phyloP scores from a whole-genome alignment of 495 filamentous ascomycete species.

The Lophiostoma macrostomum region DNA sequence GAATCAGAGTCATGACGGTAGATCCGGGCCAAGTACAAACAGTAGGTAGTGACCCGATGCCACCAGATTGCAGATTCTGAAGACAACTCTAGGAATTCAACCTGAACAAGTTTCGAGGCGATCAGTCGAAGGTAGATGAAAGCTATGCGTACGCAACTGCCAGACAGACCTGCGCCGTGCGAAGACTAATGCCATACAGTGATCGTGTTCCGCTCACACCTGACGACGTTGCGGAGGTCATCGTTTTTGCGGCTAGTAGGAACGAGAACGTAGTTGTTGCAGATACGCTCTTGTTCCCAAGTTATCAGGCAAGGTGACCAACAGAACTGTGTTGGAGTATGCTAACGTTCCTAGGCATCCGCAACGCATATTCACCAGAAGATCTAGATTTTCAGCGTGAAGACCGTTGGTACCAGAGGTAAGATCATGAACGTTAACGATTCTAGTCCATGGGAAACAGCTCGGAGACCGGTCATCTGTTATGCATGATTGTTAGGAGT shows the following conservation, averaged over 20 bases:
- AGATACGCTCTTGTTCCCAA: slow-evolving; percentile 86
- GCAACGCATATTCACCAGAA: no score
- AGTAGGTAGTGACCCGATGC: neutral
- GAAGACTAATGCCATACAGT: slow-evolving; percentile 27
- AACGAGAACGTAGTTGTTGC: slow-evolving; percentile 94
- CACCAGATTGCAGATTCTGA: neutral
- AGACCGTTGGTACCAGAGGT: no score
- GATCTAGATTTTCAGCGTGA: no score
- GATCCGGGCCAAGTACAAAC: slow-evolving; percentile 98
- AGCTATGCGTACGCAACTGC: slow-evolving; percentile 58
- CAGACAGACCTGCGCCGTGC: neutral
- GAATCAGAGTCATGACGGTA: slow-evolving; percentile 86
- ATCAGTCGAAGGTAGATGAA: slow-evolving; percentile 87
- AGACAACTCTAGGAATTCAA: slow-evolving; percentile 68
- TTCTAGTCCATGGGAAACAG: no score
- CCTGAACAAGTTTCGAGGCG: slow-evolving; percentile 83
- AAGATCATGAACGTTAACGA: no score
- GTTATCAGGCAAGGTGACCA: slow-evolving; percentile 66
- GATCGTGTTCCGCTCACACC: slow-evolving; percentile 85
- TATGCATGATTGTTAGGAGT: no score
- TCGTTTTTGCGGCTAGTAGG: slow-evolving; percentile 84
- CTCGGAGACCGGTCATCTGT: no score
- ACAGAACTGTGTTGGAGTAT: neutral
- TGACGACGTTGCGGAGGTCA: slow-evolving; percentile 89
- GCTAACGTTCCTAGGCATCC: no score